Evolutionary conservation across 2,329 filamentous ascomycete species (phyloP), one percentile per base, ranked within the genome.

Genomic region (Aspergillus fischeri): DNA sequence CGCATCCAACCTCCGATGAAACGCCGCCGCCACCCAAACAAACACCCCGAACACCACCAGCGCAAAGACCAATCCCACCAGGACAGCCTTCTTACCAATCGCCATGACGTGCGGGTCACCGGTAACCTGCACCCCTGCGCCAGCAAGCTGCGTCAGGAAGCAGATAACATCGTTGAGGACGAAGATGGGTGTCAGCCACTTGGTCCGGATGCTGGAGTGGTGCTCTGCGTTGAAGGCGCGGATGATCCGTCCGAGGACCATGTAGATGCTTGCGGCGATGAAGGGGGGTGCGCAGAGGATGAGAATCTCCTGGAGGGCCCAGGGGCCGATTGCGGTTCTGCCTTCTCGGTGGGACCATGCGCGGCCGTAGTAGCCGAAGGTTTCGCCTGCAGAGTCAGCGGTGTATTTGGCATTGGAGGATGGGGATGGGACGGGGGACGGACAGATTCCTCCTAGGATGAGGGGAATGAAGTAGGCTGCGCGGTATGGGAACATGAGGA

Each of bases 401-500:
- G 9, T 11, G 9, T 10, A 29, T 29, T 49, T 17, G 14, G 44
- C 35, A 27, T 11, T 42, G 45, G 42, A 48, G 21, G n/a, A 14
- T 44, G 27, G n/a, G 20, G 4, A 11, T 20, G 11, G 11, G 25
- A 27, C 25, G 9, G 17, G 24, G 4, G 6, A 63, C 68, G 52
- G 65, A 75, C 73, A 74, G 49, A 75, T 63, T 49, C 74, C 71
- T 1, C 73, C 73, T 17, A 76, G 24, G 2, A 75, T 47, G 3
- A 76, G 60, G 0, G 74, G 73, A 8, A 74, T 71, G 38, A 75
- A 76, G 55, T 72, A 76, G 53, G 67, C 69, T 2, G 72, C 70
- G 3, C 62, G 65, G 17, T 65, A 70, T 0, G 65, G 69, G 27
- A 74, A 65, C 52, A 70, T 70, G 32, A 70, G 47, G 2, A 71